phyloP scores from a whole-genome alignment of 805 yeast genomes.

The Metschnikowia kofuensis region DNA sequence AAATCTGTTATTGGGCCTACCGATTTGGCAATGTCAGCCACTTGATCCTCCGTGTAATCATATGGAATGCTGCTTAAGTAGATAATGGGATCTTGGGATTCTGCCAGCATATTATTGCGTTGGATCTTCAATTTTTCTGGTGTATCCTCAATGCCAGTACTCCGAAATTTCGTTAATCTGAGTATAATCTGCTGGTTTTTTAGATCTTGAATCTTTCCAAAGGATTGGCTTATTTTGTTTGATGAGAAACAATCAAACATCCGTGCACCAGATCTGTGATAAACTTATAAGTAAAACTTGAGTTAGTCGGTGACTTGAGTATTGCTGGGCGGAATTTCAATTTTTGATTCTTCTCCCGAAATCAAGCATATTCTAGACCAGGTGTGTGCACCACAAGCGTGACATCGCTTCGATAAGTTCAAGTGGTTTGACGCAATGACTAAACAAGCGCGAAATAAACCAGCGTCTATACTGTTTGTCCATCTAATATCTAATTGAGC shows the following conservation, averaged over 20 bases:
- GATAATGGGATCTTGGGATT: constrained; percentile 31
- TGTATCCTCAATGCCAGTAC: no score
- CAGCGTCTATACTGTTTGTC: background rate
- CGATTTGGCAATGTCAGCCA: constrained; percentile 77
- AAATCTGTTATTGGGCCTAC: constrained; percentile 84
- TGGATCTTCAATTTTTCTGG: no score
- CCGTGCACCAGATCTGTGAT: background rate
- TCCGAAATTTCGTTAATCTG: no score
- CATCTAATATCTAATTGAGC: no score
- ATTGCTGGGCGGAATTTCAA: no score
- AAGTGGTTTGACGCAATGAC: background rate
- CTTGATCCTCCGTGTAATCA: constrained; percentile 92
- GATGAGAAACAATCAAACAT: background rate
- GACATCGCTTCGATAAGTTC: no score
- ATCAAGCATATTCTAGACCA: no score
- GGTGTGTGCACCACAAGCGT: no score
- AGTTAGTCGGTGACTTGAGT: no score
- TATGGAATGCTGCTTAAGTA: constrained; percentile 88
- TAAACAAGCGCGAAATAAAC: background rate
- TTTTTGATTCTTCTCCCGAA: no score
- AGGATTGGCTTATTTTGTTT: background rate
- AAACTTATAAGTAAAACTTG: no score
- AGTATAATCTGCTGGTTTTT: no score
- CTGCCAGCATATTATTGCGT: constrained; percentile 6
- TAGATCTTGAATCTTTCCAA: background rate